A percentile compares a stretch with the other conserved stretches of the same genome.
These are phyloP conservation scores for Ploettnerulaceae sp. DNA, from an alignment of 2,329 filamentous ascomycete species.

Conservation along the genomic window DNA sequence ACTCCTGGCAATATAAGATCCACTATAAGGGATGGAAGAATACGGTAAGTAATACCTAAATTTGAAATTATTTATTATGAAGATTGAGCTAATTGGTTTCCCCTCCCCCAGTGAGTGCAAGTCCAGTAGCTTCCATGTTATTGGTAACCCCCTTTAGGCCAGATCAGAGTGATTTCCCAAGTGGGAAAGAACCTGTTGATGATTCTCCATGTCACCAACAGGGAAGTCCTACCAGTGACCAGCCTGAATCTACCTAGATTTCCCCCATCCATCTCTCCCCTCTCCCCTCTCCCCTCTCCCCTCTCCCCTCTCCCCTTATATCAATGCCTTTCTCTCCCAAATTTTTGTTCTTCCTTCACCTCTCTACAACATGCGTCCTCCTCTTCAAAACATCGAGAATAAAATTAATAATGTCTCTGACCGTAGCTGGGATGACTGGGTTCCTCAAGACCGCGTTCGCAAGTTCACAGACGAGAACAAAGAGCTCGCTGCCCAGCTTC, in stretches of 20 bases:
- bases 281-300: not conserved
- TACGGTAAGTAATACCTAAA: conserved; percentile 62
- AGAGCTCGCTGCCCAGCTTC: conserved; percentile 72
- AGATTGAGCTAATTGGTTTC: conserved; percentile 7
- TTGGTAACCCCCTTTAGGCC: not conserved
- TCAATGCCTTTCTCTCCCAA: not conserved
- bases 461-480: conserved; percentile 95
- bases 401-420: conserved; percentile 20
- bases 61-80: not conserved
- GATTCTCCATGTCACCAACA: too few species aligned
- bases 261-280: not conserved
- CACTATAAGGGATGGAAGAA: conserved; percentile 99
- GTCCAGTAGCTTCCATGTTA: not conserved
- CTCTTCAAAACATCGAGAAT: conserved; percentile 14
- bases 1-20: conserved; percentile 80
- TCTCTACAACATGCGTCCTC: too few species aligned
- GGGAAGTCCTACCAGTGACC: too few species aligned
- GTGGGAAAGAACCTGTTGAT: conserved; percentile 12
- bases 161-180: conserved; percentile 16
- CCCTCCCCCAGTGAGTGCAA: conserved; percentile 14
- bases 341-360: not conserved
- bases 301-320: not conserved
- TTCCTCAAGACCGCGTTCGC: conserved; percentile 84
- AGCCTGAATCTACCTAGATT: not conserved
- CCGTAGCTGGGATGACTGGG: conserved; percentile 93